Evolutionary conservation across 2,329 filamentous ascomycete genomes (phyloP), one percentile per base, ranked within the genome.

Genomic region (Trichoderma sp.): DNA sequence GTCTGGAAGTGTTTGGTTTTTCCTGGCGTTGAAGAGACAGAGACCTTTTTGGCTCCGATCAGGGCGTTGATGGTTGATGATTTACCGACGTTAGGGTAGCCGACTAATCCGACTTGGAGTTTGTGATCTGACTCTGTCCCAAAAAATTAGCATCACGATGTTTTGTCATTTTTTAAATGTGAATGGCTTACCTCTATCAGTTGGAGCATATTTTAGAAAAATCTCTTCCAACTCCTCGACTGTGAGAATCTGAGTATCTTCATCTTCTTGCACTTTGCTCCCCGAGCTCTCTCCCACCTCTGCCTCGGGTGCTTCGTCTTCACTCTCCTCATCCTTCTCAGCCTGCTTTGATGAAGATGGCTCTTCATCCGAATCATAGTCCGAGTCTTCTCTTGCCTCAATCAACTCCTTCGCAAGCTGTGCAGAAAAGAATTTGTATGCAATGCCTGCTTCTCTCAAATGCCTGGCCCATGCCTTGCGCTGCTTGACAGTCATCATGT

Each of bases 1-100:
- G 95, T 99, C 80, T 99, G 95, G 83, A 99, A 99, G 76, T 99
- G 95, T 83, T 99, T 99, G 15, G 95, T 99, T 83, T 99, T 99
- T 78, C 95, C 95, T 4, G 95, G 95, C 1, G 95, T 99, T 15
- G 94, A 91, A 17, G 95, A 99, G 45, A 99, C 96, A 0, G 94
- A 98, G 6, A 99, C 95, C 82, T 98, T 99, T 83, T 98, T 99
- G 66, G 95, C 90, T 60, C 96, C 96, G 68, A 98, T 94, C n/a
- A 99, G 87, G 50, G 95, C 94, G 82, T 99, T 99, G 85, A 99
- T 99, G 17, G 95, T 99, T 58, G 94, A 97, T 1, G 96, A 99
- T 82, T 99, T 99, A 81, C 95, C 95, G 71, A 99, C 95, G 82
- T 99, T 99, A 75, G 95, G 95, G 80, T 99, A 99, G 68, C 95